Evolutionary conservation across 179 eudicot species (phyloP).

Genomic region (Corrigiola litoralis): DNA sequence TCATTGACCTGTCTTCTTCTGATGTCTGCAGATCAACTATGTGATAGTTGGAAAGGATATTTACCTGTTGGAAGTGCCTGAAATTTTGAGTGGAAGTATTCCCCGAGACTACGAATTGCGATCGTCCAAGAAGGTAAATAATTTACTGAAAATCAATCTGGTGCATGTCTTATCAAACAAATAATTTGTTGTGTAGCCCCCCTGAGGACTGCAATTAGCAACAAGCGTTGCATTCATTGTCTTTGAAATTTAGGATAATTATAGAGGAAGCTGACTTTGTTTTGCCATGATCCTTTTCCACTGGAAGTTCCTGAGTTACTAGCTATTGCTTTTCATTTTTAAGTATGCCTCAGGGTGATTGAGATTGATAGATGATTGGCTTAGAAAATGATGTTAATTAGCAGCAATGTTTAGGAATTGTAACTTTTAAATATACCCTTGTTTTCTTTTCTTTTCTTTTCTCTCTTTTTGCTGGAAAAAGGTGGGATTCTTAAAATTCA

Average conservation of each 20-base stretch:
- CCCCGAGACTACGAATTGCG: slow-evolving; percentile 73
- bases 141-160: background rate
- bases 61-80: slow-evolving; percentile 91
- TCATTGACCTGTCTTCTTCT: slow-evolving; percentile 6
- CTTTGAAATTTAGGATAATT: background rate
- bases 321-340: background rate
- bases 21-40: slow-evolving; percentile 53
- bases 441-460: too few species aligned
- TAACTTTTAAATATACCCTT: background rate
- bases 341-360: background rate
- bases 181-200: background rate
- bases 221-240: background rate
- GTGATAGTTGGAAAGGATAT: slow-evolving; percentile 85
- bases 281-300: background rate
- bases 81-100: slow-evolving; percentile 45
- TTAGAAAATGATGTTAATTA: background rate
- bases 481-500: too few species aligned
- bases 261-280: background rate
- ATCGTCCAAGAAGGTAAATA: slow-evolving; percentile 87
- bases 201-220: slow-evolving; percentile 5
- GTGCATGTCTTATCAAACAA: background rate
- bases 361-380: background rate
- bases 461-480: too few species aligned
- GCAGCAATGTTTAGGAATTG: background rate
- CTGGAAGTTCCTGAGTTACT: background rate